Conservation (phyloP, 2,329 filamentous ascomycete species). For the Orbilia ellipsospora region DNA sequence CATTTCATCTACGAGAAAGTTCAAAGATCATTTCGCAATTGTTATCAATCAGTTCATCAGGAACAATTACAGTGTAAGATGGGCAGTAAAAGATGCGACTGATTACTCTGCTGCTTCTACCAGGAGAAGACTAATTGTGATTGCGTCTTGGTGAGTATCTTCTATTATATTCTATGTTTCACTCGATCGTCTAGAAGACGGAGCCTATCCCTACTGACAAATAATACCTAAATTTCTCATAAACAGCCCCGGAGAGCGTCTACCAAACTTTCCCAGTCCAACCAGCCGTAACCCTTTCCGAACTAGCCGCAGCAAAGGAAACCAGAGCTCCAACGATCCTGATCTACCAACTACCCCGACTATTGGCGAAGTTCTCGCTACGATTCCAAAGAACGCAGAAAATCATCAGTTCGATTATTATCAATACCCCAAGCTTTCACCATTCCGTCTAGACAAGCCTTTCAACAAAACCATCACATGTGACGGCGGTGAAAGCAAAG, state of each 20-base stretch:
- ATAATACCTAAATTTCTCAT: background rate
- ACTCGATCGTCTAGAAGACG: too few species aligned
- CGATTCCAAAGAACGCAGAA: constrained; percentile 62
- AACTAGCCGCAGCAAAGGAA: constrained; percentile 42
- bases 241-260: constrained; percentile 74
- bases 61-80: constrained; percentile 75
- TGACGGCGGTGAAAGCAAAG: constrained; percentile 69
- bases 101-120: constrained; percentile 67
- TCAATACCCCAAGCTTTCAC: constrained; percentile 57
- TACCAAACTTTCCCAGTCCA: constrained; percentile 73
- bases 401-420: constrained; percentile 62
- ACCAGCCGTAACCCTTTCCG: constrained; percentile 67
- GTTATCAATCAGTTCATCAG: constrained; percentile 74
- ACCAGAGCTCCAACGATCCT: constrained; percentile 54
- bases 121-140: constrained; percentile 66
- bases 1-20: constrained; percentile 67
- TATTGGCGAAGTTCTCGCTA: constrained; percentile 63
- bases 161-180: too few species aligned
- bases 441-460: constrained; percentile 52
- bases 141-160: constrained; percentile 67
- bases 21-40: constrained; percentile 66
- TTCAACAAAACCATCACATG: constrained; percentile 71
- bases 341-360: constrained; percentile 62
- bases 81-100: constrained; percentile 69
- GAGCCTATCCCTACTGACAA: too few species aligned